A percentile compares a stretch with the other conserved stretches of the same genome.
Evolutionary conservation across 495 filamentous ascomycete species (phyloP).

Genomic region (Extremus antarcticus): DNA sequence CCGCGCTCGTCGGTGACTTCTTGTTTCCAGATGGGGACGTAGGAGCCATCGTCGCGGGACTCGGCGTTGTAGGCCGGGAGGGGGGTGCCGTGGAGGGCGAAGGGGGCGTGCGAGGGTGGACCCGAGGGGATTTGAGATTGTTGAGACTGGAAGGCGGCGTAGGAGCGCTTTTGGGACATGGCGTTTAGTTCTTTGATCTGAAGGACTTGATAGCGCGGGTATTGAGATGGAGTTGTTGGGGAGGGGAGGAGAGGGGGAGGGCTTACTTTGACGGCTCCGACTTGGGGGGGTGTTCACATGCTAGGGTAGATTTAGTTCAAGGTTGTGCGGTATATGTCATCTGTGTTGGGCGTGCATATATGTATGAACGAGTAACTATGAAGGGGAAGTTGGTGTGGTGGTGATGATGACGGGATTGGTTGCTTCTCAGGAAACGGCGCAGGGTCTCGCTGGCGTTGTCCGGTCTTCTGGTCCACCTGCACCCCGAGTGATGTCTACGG

Average conservation of each 20-base stretch:
- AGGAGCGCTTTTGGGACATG: slow-evolving; percentile 66
- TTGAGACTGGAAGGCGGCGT: no score
- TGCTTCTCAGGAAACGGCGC: no score
- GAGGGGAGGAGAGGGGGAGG: neutral
- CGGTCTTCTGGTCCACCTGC: no score
- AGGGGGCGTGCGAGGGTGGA: slow-evolving; percentile 55
- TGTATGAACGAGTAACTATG: neutral
- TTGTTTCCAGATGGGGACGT: slow-evolving; percentile 92
- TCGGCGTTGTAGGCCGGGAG: slow-evolving; percentile 71
- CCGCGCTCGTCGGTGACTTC: slow-evolving; percentile 91
- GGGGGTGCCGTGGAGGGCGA: slow-evolving; percentile 73
- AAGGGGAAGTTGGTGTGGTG: no score
- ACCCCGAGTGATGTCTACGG: no score
- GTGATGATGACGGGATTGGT: no score
- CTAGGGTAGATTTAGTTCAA: no score
- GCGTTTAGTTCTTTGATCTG: neutral
- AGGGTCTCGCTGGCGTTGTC: no score
- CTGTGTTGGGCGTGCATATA: no score
- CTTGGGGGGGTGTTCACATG: neutral
- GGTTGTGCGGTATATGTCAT: no score
- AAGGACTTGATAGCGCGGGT: neutral
- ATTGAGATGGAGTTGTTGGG: slow-evolving; percentile 13
- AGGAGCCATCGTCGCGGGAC: slow-evolving; percentile 82
- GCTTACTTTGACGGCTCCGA: neutral
- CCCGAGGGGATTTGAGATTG: no score